Evolutionary conservation across 1,139 yeast genomes (phyloP), one percentile per base, ranked within the genome.

Genomic region (Scheffersomyces illinoinensis): DNA sequence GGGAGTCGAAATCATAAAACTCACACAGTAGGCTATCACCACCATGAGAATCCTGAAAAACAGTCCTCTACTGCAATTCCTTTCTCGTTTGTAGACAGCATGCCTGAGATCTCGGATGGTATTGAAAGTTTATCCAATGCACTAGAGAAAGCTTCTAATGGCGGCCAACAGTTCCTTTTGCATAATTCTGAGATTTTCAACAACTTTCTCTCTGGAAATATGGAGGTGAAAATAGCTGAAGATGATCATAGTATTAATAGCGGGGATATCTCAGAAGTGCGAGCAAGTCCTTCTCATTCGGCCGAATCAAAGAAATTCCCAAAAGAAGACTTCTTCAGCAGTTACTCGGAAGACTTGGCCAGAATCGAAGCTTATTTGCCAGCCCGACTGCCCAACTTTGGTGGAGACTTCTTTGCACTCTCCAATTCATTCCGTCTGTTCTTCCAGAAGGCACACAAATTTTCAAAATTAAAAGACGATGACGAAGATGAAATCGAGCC

Each of bases 101-200:
- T 64, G 12, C 68, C 69, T 14, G 69, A 61, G 1, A 59, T 70
- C 20, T 62, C 67, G 1, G 65, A 69, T 53, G 79, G 79, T 0
- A 70, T 76, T 20, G 76, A 73, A 54, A 65, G 66, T 46, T 58
- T 76, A 33, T 69, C 76, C 1, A 64, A 70, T 57, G 76, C 76
- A 0, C 61, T 76, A 43, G 77, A 72, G 49, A 70, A 67, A 52
- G 67, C 75, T 7, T 68, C 72, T 4, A 71, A 70, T 48, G 77
- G 77, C 2, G 68, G 67, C 5, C 71, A 70, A 52, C 72, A 64
- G 50, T 68, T 76, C 57, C 71, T 71, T 49, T 58, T 74, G 18
- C 73, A 73, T 50, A 72, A 72, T 56, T 73, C 76, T 0, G 77
- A 68, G 52, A 66, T 76, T 14, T 72, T 75, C 60, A 72, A 68